These are phyloP conservation scores for Pythium rhizo-oryzae DNA, from an alignment of 352 stramenopile genomes.

Conservation along the genomic window DNA sequence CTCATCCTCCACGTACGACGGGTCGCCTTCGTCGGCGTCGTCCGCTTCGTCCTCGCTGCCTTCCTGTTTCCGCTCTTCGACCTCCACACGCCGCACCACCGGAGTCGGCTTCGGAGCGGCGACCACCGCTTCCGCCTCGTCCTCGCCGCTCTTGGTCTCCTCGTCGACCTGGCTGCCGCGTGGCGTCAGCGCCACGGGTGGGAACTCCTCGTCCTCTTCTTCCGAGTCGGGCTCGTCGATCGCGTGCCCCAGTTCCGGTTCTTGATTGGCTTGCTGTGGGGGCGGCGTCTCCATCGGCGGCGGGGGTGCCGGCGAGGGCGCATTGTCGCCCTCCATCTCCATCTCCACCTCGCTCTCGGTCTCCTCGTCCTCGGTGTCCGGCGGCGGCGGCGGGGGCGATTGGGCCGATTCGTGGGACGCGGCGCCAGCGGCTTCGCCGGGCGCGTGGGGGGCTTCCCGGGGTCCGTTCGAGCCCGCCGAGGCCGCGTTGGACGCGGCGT, in stretches of 20 bases:
- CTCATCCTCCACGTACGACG: not conserved
- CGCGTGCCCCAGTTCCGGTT: not conserved
- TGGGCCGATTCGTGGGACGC: too few relatives aligned
- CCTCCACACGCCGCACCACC: not conserved
- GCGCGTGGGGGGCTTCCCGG: not conserved
- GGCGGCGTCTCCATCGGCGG: not conserved
- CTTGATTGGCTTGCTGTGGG: too few relatives aligned
- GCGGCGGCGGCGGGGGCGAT: not conserved
- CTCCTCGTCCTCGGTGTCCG: conserved; percentile 15
- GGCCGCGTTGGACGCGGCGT: conserved; percentile 2
- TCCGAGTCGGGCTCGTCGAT: not conserved
- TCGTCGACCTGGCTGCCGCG: not conserved
- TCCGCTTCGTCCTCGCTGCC: not conserved
- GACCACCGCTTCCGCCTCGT: not conserved
- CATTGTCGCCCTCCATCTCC: not conserved
- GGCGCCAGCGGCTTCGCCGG: not conserved
- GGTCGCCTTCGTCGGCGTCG: not conserved
- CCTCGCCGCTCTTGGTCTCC: conserved; percentile 2
- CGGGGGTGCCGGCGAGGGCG: not conserved
- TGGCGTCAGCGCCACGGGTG: not conserved
- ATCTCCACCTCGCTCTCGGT: conserved; percentile 22
- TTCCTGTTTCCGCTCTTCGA: not conserved
- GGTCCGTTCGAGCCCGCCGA: not conserved
- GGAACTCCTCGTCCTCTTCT: conserved; percentile 21
- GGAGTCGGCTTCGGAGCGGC: not conserved